Evolutionary conservation across 768 basidiomycete species (phyloP), one percentile per base, ranked within the genome.

Genomic region (Strobilomyces confusus): DNA sequence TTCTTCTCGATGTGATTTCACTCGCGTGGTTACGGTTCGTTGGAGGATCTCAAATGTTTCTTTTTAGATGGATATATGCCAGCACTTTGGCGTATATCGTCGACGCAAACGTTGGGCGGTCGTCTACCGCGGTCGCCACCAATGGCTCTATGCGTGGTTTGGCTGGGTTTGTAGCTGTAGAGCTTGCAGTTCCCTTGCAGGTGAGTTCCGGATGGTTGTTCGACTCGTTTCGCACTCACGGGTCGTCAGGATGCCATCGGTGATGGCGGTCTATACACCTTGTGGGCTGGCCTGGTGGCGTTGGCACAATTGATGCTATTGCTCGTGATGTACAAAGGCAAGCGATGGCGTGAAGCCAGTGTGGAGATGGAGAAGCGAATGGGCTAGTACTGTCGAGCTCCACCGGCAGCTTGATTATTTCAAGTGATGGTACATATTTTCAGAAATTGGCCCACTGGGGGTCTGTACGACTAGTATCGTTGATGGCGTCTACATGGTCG

Each of bases 61-160:
- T 23, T 20, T 19, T 5, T 8, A 82, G 80, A 64, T 76, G 76
- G 69, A 81, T 84, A 47, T 88, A 89, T 65, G 72, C 84, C 1
- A 84, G 82, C 40, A 85, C 87, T 0, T 72, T 97, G 30, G 86
- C 92, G 0, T 95, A 93, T 63, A 80, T 95, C 32, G 91, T 94
- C 3, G 92, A 97, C 63, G 83, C 91, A 9, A 97, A 95, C 60
- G 75, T 77, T 3, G 93, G 93, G 5, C 80, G 85, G 17, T 89
- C 89, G 0, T 86, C 89, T 0, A 83, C 82, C 2, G 91, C 89
- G 0, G 80, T 83, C 8, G 90, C 92, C 0, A 71, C 79, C 33
- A 95, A 95, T 67, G 84, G 84, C 45, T 80, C 79, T 22, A 86
- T 89, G 67, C 80, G 92, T 29, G 90, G 92, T 0, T 15, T 77